phyloP scores from a whole-genome alignment of 352 stramenopile species.

The Plasmopara viticola region DNA sequence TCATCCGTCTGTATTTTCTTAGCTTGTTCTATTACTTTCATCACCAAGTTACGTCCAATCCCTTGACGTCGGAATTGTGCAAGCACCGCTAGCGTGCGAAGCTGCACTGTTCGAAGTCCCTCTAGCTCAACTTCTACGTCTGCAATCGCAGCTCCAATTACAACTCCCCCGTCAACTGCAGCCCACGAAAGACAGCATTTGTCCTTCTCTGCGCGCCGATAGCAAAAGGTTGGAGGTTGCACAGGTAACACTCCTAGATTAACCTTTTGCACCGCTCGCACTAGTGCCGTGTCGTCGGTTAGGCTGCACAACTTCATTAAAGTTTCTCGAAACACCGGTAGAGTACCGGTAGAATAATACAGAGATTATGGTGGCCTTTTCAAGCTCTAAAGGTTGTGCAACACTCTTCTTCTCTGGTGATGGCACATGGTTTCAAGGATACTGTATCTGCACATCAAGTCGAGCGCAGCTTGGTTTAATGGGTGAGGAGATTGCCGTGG shows the following conservation, averaged over 20 bases:
- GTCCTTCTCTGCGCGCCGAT: constrained; percentile 53
- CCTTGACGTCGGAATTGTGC: constrained; percentile 30
- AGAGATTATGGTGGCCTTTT: constrained; percentile 24
- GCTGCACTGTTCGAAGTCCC: constrained; percentile 26
- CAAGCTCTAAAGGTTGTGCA: constrained; percentile 29
- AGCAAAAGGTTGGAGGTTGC: constrained; percentile 54
- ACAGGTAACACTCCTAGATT: constrained; percentile 65
- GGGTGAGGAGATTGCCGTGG: constrained; percentile 52
- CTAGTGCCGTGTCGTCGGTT: constrained; percentile 33
- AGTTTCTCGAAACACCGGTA: constrained; percentile 1
- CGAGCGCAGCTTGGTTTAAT: constrained; percentile 46
- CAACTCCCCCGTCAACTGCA: constrained; percentile 9
- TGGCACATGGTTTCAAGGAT: constrained; percentile 62
- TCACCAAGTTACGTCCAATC: constrained; percentile 31
- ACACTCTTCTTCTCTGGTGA: constrained; percentile 54
- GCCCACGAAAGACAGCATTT: constrained; percentile 40
- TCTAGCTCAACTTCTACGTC: constrained; percentile 31
- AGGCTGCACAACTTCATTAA: constrained; percentile 38
- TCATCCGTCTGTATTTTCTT: constrained; percentile 11
- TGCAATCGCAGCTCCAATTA: constrained; percentile 32
- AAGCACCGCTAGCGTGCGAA: constrained; percentile 40
- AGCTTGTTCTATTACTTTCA: constrained; percentile 30
- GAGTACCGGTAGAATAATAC: constrained; percentile 10
- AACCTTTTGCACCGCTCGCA: constrained; percentile 50
- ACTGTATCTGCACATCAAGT: constrained; percentile 36